Base-by-base conservation (phyloP, 495 filamentous ascomycete species). In the Wilcoxina mikolae region DNA sequence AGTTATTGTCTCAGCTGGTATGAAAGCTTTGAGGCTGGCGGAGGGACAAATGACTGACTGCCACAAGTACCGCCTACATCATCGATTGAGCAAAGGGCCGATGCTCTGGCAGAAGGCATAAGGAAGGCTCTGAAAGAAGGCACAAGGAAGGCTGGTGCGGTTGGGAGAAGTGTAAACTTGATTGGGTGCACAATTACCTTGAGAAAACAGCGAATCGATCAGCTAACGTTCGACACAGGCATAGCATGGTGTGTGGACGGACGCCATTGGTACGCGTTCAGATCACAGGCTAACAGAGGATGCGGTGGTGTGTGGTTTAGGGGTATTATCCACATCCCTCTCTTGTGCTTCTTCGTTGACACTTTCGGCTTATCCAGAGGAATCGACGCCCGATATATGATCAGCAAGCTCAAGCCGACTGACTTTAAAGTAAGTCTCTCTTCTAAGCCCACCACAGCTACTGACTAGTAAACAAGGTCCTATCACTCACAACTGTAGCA, bases 301-400 rank as follows among this genome's bases (percentile, higher is more conserved):
- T 46, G 43, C 43, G 43, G 43, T 17, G n/a, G 11, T 24, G 3
- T 12, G 23, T 46, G 15, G 43, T 18, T 46, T 46, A 46, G 43
- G 43, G 43, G 43, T 46, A 24, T 46, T 17, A 17, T 17, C 2
- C 23, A 18, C 43, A 18, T 18, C 23, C n/a, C 3, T 12, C 11
- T 11, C n/a, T 24, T 46, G 43, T 46, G 43, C n/a, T 18, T 46
- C 58, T 45, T 18, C 52, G 17, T 29, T 7, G 57, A 46, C 17
- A 5, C 35, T 28, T n/a, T 31, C 38, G 54, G 46, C 65, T 70
- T 52, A 70, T 56, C 2, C 58, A 84, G 90, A 27, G 91, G 91
- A 3, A 76, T 95, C 41, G 91, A 95, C 69, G 80, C 87, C 11
- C 77, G 90, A 64, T 93, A 93, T 67, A 94, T 95, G 87, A 84